Evolutionary conservation across 176 grass and related monocot genomes (phyloP), one percentile per base, ranked within the genome.

Genomic region (Hyparrhenia diplandra): DNA sequence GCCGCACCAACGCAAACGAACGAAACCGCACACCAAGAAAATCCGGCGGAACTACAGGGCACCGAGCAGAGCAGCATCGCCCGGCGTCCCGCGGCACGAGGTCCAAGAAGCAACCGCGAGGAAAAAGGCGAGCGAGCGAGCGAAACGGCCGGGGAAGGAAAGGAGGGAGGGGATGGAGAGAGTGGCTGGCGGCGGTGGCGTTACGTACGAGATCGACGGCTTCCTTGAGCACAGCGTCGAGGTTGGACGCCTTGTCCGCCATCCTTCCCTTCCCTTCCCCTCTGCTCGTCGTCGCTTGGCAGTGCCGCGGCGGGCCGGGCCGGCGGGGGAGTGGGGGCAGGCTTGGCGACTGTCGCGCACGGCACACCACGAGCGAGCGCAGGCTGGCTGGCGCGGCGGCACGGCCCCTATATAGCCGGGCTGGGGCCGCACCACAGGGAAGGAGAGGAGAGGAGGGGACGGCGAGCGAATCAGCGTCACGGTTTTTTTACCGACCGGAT

Each of bases 151-250:
- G n/a, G n/a, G n/a, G n/a, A n/a, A n/a, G n/a, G 59, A 71, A 61
- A 16, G 69, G 52, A 73, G 1, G 16, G 12, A 9, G 18, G 2
- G 5, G 16, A 73, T 14, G 35, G 16, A 35, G 1, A 5, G 5
- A 10, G 4, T n/a, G 6, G 10, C n/a, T n/a, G 16, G 16, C n/a
- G 6, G 47, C 13, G 20, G 6, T 5, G 36, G 41, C 47, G 17
- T 10, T 8, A 36, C 63, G 80, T 88, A 97, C 94, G 78, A 97
- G 83, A 93, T 97, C 91, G 61, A 97, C 94, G 8, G 89, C 87
- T 78, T 97, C 94, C 32, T 93, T 97, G 63, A 97, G 91, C 6
- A 97, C 86, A 16, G 91, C 94, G 27, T 93, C 94, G 23, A 93
- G 78, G 55, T 82, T 90, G n/a, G 74, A 75, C 69, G 66, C 71